A percentile compares a stretch with the other conserved stretches of the same genome.
Conservation (phyloP, 2,329 filamentous ascomycete species). For the Canariomyces notabilis region DNA sequence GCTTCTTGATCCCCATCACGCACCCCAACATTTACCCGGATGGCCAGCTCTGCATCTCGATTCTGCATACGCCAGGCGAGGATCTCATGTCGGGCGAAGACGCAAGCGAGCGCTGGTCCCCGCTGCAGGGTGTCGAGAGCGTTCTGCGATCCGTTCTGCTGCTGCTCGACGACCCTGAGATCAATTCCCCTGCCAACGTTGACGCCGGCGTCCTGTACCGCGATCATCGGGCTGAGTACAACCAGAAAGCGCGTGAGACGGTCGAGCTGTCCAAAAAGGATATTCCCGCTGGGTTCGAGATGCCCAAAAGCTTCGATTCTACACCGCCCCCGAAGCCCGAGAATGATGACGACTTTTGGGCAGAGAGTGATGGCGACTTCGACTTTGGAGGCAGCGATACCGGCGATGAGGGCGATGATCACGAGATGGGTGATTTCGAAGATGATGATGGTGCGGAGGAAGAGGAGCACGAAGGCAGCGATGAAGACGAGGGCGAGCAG, state of each 20-base stretch:
- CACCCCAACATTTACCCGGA: constrained; percentile 94
- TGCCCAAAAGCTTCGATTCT: constrained; percentile 70
- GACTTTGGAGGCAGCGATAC: constrained; percentile 74
- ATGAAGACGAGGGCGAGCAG: constrained; percentile 35
- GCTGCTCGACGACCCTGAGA: constrained; percentile 88
- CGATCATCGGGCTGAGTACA: constrained; percentile 65
- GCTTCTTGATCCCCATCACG: constrained; percentile 71
- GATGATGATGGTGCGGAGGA: constrained; percentile 56
- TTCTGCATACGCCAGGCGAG: constrained; percentile 86
- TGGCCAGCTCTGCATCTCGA: constrained; percentile 91
- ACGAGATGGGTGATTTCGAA: constrained; percentile 55
- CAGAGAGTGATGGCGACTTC: constrained; percentile 68
- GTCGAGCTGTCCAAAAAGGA: constrained; percentile 71
- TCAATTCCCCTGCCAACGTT: constrained; percentile 89
- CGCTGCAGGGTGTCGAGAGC: constrained; percentile 88
- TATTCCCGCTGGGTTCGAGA: constrained; percentile 71
- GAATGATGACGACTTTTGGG: constrained; percentile 79
- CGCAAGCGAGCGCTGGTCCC: constrained; percentile 89
- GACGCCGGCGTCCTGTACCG: constrained; percentile 85
- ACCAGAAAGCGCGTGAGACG: constrained; percentile 61
- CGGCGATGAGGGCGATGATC: constrained; percentile 54
- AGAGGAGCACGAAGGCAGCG: constrained; percentile 39
- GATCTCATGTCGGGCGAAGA: constrained; percentile 87
- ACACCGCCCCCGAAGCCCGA: constrained; percentile 56
- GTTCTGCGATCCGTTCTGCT: constrained; percentile 89